A percentile compares a stretch with the other conserved stretches of the same genome.
Evolutionary conservation across 164 flowering plant species (phyloP).

Genomic region (Akebia trifoliata): DNA sequence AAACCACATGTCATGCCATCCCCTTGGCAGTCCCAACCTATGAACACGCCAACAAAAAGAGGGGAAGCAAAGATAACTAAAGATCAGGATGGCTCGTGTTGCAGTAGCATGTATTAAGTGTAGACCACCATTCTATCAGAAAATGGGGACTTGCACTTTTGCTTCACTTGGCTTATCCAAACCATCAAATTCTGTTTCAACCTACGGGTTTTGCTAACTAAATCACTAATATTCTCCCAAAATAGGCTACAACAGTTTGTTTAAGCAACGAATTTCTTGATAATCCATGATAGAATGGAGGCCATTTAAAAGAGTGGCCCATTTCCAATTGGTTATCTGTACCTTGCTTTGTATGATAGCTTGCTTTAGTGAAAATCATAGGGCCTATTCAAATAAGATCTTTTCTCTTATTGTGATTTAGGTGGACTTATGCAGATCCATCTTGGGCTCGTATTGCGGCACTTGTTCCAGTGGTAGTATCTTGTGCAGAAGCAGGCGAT

Average conservation of each 20-base stretch:
- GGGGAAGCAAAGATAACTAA: neutral
- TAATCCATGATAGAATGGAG: neutral
- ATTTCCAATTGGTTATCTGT: neutral
- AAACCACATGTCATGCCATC: too few relatives aligned
- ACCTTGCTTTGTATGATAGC: neutral
- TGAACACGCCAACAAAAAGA: neutral
- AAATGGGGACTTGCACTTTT: neutral
- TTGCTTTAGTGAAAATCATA: constrained; percentile 4
- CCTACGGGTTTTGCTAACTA: too few relatives aligned
- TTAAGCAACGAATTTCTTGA: neutral
- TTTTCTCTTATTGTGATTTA: constrained; percentile 24
- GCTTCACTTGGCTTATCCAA: neutral
- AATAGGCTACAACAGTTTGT: neutral
- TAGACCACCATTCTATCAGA: neutral
- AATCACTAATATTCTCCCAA: too few relatives aligned
- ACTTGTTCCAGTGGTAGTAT: constrained; percentile 81
- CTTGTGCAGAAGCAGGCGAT: constrained; percentile 94
- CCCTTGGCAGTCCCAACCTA: too few relatives aligned
- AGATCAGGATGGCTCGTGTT: neutral
- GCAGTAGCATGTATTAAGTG: neutral
- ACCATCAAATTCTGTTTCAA: neutral
- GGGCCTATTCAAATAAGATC: constrained; percentile 2
- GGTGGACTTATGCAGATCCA: constrained; percentile 99
- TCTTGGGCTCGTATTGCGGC: constrained; percentile 99
- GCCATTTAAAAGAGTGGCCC: neutral